phyloP scores from a whole-genome alignment of 2,329 filamentous ascomycete species.

The Pezicula neosporulosa region DNA sequence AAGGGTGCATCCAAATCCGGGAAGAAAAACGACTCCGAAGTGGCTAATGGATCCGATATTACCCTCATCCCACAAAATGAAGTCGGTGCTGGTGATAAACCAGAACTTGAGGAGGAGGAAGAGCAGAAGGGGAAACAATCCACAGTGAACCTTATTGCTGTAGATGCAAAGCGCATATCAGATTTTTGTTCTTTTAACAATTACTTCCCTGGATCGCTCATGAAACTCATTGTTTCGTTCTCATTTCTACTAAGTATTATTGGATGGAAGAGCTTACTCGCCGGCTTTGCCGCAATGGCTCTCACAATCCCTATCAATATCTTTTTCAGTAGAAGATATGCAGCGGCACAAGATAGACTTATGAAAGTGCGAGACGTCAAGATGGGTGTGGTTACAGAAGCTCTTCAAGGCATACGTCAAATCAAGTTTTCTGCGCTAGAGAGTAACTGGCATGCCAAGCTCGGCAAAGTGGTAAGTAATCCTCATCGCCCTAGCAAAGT shows the following conservation, averaged over 20 bases:
- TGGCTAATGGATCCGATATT: conserved; percentile 21
- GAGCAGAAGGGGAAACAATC: conserved; percentile 63
- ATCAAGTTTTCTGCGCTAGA: conserved; percentile 83
- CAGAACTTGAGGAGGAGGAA: conserved; percentile 34
- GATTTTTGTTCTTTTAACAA: conserved; percentile 67
- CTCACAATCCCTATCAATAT: conserved; percentile 67
- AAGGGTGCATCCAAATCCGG: conserved; percentile 52
- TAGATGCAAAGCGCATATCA: conserved; percentile 67
- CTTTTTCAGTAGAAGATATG: conserved; percentile 61
- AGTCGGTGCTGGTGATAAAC: conserved; percentile 24
- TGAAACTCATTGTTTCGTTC: conserved; percentile 64
- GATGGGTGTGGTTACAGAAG: conserved; percentile 72
- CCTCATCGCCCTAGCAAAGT: no score
- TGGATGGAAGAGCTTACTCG: conserved; percentile 65
- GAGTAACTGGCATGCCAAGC: conserved; percentile 69
- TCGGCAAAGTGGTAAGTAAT: conserved; percentile 44
- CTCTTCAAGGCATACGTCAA: conserved; percentile 74
- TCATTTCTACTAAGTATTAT: conserved; percentile 65
- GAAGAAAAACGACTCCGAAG: conserved; percentile 32
- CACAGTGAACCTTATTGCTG: conserved; percentile 75
- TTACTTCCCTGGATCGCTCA: conserved; percentile 57
- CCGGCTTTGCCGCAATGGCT: conserved; percentile 62
- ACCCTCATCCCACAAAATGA: conserved; percentile 20
- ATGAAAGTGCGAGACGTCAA: conserved; percentile 78
- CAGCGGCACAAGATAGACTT: conserved; percentile 60